A percentile compares a stretch with the other conserved stretches of the same genome.
Conservation (phyloP, 495 filamentous ascomycete genomes). For the Hypoxylon subgilvum region DNA sequence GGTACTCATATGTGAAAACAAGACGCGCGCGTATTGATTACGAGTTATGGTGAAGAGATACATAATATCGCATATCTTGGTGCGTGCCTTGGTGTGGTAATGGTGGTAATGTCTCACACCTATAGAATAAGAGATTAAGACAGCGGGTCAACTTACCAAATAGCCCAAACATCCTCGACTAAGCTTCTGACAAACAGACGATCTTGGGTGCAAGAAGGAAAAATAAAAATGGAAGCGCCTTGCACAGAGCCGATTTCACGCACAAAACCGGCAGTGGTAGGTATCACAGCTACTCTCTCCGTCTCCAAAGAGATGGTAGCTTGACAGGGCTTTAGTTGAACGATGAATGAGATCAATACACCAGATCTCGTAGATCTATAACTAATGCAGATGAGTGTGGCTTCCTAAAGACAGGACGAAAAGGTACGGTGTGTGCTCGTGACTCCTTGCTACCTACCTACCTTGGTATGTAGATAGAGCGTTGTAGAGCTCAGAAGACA, state of each 20-base stretch:
- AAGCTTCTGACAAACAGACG: neutral
- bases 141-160: constrained; percentile 20
- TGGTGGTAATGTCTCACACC: neutral
- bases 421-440: no score
- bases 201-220: neutral
- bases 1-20: no score
- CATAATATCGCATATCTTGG: no score
- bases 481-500: no score
- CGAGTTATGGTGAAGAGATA: no score
- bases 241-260: neutral
- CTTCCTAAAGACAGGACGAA: neutral
- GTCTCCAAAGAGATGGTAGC: no score
- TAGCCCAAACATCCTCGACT: constrained; percentile 23
- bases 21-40: no score
- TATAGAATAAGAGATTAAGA: neutral
- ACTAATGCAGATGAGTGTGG: neutral
- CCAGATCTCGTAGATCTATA: neutral
- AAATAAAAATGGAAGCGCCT: neutral
- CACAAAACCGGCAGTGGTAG: constrained; percentile 1
- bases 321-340: neutral
- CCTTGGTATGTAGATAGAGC: no score
- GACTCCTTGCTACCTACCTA: no score
- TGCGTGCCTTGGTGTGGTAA: no score
- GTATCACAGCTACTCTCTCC: constrained; percentile 4
- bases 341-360: neutral